Evolutionary conservation across 257 asterid species (phyloP), one percentile per base, ranked within the genome.

Genomic region (Lycium ferocissimum): DNA sequence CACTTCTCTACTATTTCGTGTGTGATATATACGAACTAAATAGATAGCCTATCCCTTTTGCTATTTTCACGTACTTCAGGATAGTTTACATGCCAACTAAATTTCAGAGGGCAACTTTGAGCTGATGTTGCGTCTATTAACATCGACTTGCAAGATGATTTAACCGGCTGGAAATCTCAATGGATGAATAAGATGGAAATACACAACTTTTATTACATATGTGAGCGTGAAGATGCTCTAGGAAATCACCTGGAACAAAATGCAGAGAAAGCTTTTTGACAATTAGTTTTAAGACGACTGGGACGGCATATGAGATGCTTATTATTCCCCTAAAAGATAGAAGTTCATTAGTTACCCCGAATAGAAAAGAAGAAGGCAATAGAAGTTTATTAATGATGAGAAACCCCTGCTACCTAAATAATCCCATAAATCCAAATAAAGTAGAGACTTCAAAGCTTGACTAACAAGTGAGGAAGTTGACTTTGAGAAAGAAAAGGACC

Each of bases 401-500:
- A 56, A 56, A 14, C 61, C 61, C 14, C 61, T 56, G 61, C n/a
- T 56, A 14, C n/a, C 13, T 56, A n/a, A 56, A 4, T 56, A 56
- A 14, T 56, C 43, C 69, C 38, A 20, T 20, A 62, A 20, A 20
- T 20, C 69, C 26, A 62, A 61, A 70, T 66, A 70, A 70, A 70
- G 45, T 10, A 70, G 49, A 13, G 53, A 45, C 22, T 71, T 37
- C 79, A 71, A 38, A 35, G 79, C 20, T 71, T 14, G 8, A 71
- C 12, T 71, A 71, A 71, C 79, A 35, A 71, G 53, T 3, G 20
- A 71, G n/a, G 12, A 71, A 71, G 53, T 37, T 37, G n/a, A 70
- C 45, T 70, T 70, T 35, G 7, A 35, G 79, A 70, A 70, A 35
- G 79, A 70, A 70, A 59, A 59, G 66, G 33, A n/a, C 33, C 66